These are phyloP conservation scores for Phyllosticta citrichinensis DNA, from an alignment of 2,329 filamentous ascomycete genomes.

Conservation along the genomic window DNA sequence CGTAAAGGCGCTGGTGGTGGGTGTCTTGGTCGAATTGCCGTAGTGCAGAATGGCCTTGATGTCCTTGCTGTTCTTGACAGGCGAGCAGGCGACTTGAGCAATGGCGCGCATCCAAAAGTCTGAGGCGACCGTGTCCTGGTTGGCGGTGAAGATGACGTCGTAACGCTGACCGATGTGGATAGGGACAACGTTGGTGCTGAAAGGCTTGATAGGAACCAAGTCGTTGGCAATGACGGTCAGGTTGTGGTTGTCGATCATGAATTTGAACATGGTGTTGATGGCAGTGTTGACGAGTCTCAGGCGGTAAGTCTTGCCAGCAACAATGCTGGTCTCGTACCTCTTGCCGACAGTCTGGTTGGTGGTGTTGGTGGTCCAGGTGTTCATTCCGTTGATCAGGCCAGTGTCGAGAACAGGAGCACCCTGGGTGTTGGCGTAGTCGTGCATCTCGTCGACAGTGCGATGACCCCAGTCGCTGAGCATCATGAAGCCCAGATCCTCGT, in stretches of 20 bases:
- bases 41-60: slow-evolving; percentile 10
- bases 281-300: slow-evolving; percentile 49
- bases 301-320: slow-evolving; percentile 44
- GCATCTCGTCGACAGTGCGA: neutral
- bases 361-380: neutral
- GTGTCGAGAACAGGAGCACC: slow-evolving; percentile 32
- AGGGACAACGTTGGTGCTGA: slow-evolving; percentile 21
- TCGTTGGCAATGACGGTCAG: slow-evolving; percentile 36
- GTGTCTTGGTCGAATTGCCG: neutral
- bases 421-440: neutral
- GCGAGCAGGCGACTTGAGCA: slow-evolving; percentile 1
- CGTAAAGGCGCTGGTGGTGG: neutral
- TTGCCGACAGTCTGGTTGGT: slow-evolving; percentile 8
- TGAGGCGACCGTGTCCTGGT: slow-evolving; percentile 14
- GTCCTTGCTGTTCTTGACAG: neutral
- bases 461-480: slow-evolving; percentile 32
- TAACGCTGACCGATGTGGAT: slow-evolving; percentile 29
- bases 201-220: slow-evolving; percentile 32
- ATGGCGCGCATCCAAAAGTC: slow-evolving; percentile 11
- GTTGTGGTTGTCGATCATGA: slow-evolving; percentile 29
- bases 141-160: slow-evolving; percentile 30
- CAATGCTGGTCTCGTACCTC: slow-evolving; percentile 23
- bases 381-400: slow-evolving; percentile 39
- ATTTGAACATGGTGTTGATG: slow-evolving; percentile 23
- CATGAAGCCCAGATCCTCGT: slow-evolving; percentile 28